Base-by-base conservation (phyloP, 164 flowering plant genomes). In the Aristolochia fimbriata region DNA sequence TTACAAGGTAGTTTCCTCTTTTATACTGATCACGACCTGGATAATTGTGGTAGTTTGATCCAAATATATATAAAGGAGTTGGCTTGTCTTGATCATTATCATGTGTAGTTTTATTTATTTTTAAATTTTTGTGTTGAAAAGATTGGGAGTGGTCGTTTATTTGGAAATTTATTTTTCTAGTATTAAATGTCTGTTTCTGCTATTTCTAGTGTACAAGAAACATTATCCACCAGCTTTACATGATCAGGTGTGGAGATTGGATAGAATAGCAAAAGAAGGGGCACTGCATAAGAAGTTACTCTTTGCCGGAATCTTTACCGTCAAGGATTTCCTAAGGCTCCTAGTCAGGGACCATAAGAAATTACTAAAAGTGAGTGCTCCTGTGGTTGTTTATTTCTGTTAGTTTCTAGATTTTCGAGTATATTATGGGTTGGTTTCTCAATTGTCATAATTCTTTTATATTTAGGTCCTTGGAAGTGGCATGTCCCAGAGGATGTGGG, bases 401-500 rank as follows among this genome's bases (percentile, higher is more conserved):
- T 9, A 25, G n/a, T 25, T 19, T 4, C n/a, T 19, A 15, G 22
- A 55, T 13, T 27, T 47, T 15, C 16, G 43, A 30, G 47, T 12
- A 8, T n/a, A 50, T 3, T 8, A 27, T 21, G 19, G 21, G 20
- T 27, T 15, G 21, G 17, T 59, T 41, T 49, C n/a, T 27, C 9
- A 45, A 5, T 45, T 37, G 19, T 58, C 57, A 4, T 41, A 55
- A 27, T 47, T 17, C 13, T n/a, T 25, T 43, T 1, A 52, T 63
- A n/a, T 67, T 14, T 27, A 81, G 85, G 72, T 81, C 31, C 79
- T 81, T 23, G 85, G 83, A 22, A 78, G 82, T 66, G 85, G 82
- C 62, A 79, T 81, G 88, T 78, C 87, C 16, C 78, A 80, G 62
- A 80, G 81, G 55, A 78, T 77, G 84, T 83, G 88, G 88, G 88